A percentile compares a stretch with the other conserved stretches of the same genome.
These are phyloP conservation scores for Wickerhamiella dianesei DNA, from an alignment of 805 yeast species.

Conservation along the genomic window DNA sequence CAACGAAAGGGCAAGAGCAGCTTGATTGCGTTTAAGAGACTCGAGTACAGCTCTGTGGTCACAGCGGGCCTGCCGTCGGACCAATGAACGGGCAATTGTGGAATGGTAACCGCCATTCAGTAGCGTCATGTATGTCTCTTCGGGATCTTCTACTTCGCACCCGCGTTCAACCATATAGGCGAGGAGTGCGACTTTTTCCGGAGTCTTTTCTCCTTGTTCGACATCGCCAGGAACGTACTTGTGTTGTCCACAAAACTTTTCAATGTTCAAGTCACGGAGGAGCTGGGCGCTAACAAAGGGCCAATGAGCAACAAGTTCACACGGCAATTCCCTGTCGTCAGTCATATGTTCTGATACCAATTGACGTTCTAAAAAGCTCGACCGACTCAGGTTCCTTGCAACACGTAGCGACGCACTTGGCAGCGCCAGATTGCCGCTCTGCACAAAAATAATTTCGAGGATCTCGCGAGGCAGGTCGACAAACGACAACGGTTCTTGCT, in stretches of 20 bases:
- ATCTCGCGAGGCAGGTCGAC: constrained; percentile 34
- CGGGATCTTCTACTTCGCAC: constrained; percentile 11
- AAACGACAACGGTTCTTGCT: constrained; percentile 9
- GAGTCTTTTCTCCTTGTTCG: constrained; percentile 29
- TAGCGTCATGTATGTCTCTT: constrained; percentile 5
- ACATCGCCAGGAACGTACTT: constrained; percentile 73
- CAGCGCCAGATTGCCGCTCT: constrained; percentile 28
- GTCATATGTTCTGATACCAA: constrained; percentile 16
- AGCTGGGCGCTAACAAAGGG: constrained; percentile 19
- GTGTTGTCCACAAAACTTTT: constrained; percentile 20
- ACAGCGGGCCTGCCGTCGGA: constrained; percentile 4
- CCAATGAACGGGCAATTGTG: not conserved
- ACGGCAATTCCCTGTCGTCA: constrained; percentile 11
- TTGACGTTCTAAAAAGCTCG: constrained; percentile 15
- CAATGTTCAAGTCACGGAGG: constrained; percentile 26
- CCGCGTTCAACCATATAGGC: constrained; percentile 20
- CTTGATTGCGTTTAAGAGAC: constrained; percentile 5
- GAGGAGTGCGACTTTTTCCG: constrained; percentile 11
- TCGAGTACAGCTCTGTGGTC: constrained; percentile 5
- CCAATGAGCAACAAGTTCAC: constrained; percentile 9
- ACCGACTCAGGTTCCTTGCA: constrained; percentile 20
- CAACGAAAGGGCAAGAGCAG: constrained; percentile 4
- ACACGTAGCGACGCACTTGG: constrained; percentile 27
- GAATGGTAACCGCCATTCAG: not conserved
- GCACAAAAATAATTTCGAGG: constrained; percentile 28